Conservation (phyloP, 2,329 filamentous ascomycete species). For the Fusarium beomiforme region DNA sequence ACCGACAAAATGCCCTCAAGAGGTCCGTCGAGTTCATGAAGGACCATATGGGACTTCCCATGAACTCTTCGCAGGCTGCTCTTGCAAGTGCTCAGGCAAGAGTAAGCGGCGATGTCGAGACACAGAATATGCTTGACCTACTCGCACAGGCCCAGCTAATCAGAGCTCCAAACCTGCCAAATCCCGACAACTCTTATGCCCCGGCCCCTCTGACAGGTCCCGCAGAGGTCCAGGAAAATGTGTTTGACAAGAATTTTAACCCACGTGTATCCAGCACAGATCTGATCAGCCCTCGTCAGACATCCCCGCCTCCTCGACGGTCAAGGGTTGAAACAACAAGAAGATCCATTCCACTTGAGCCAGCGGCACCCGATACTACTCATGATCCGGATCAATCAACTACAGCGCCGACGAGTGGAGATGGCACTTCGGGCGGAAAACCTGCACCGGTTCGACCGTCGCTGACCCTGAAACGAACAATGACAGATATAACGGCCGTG, state of each 20-base stretch:
- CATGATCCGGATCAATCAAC: constrained; percentile 61
- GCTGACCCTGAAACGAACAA: constrained; percentile 79
- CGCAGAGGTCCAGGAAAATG: constrained; percentile 76
- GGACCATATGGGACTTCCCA: constrained; percentile 85
- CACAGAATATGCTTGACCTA: constrained; percentile 91
- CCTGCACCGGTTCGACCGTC: constrained; percentile 69
- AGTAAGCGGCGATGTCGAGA: constrained; percentile 82
- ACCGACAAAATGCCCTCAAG: constrained; percentile 90
- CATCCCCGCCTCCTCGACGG: constrained; percentile 46
- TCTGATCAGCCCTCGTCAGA: constrained; percentile 48
- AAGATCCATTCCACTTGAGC: constrained; percentile 26
- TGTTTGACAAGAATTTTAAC: constrained; percentile 86
- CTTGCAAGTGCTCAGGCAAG: constrained; percentile 87
- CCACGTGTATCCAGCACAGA: constrained; percentile 64
- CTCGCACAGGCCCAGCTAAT: constrained; percentile 84
- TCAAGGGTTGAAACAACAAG: constrained; percentile 29
- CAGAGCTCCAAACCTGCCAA: constrained; percentile 70
- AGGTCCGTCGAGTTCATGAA: constrained; percentile 97
- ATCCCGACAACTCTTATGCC: constrained; percentile 54
- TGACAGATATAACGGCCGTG: constrained; percentile 82
- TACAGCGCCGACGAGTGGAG: constrained; percentile 66
- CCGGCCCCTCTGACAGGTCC: constrained; percentile 81
- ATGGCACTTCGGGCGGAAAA: constrained; percentile 60
- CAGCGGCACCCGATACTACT: constrained; percentile 31
- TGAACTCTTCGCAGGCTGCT: constrained; percentile 72